These are phyloP conservation scores for Botryotinia narcissicola DNA, from an alignment of 2,329 filamentous ascomycete species.

Conservation along the genomic window DNA sequence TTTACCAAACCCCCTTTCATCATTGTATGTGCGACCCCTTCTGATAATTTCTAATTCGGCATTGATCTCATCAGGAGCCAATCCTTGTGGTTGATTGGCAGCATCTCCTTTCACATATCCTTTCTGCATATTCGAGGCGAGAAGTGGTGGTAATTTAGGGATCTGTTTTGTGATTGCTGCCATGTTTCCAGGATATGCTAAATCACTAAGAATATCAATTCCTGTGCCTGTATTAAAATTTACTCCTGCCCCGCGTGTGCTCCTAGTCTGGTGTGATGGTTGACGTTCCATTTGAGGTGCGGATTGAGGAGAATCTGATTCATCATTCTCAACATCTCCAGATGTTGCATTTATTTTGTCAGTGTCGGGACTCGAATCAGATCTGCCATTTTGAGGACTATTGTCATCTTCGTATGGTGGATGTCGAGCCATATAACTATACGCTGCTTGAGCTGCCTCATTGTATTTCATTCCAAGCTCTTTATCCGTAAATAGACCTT, in stretches of 20 bases:
- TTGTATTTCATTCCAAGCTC: constrained; percentile 66
- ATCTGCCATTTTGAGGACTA: constrained; percentile 46
- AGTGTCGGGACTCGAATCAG: constrained; percentile 43
- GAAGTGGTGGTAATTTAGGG: constrained; percentile 36
- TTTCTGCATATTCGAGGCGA: constrained; percentile 31
- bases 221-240: constrained; percentile 56
- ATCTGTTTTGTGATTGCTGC: constrained; percentile 34
- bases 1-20: constrained; percentile 33
- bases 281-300: constrained; percentile 62
- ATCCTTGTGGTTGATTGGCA: constrained; percentile 24
- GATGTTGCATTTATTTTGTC: constrained; percentile 49
- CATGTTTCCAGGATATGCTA: constrained; percentile 58
- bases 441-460: constrained; percentile 58
- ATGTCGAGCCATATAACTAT: constrained; percentile 60
- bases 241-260: constrained; percentile 51
- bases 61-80: constrained; percentile 23
- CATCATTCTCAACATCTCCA: constrained; percentile 50
- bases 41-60: constrained; percentile 36
- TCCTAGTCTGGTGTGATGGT: constrained; percentile 62
- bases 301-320: constrained; percentile 48
- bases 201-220: constrained; percentile 58
- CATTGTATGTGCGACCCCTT: constrained; percentile 34
- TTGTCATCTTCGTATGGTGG: constrained; percentile 31
- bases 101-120: constrained; percentile 31
- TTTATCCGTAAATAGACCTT: constrained; percentile 70